Conservation (phyloP, 495 filamentous ascomycete species). For the Cladorrhinum samala region DNA sequence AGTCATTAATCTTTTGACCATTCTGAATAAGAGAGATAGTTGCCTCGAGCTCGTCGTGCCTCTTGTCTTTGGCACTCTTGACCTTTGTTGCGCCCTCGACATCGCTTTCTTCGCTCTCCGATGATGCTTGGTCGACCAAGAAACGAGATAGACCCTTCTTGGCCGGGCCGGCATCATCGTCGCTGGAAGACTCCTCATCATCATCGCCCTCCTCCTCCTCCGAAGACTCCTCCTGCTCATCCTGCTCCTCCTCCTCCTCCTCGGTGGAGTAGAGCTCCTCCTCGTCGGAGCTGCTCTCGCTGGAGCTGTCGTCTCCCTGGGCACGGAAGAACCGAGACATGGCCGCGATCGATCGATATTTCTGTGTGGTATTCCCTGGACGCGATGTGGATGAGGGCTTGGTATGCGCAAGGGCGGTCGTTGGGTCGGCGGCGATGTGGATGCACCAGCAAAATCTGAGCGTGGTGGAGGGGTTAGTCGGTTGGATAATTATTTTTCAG, state of each 20-base stretch:
- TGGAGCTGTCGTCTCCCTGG: conserved; percentile 74
- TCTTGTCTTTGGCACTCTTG: conserved; percentile 97
- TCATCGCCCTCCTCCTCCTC: conserved; percentile 46
- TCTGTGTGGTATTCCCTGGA: conserved; percentile 7
- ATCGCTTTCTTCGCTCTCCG: conserved; percentile 75
- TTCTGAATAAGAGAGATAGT: conserved; percentile 90
- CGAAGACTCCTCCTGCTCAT: conserved; percentile 44
- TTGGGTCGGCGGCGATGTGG: conserved; percentile 8
- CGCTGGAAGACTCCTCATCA: conserved; percentile 55
- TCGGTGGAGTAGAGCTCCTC: conserved; percentile 80
- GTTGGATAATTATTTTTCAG: conserved; percentile 29
- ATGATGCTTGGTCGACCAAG: conserved; percentile 63
- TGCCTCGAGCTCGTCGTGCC: conserved; percentile 84
- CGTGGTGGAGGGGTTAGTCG: conserved; percentile 16
- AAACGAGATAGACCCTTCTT: conserved; percentile 70
- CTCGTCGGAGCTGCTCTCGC: conserved; percentile 78
- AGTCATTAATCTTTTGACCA: conserved; percentile 94
- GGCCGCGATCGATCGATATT: conserved; percentile 25
- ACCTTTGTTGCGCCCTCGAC: conserved; percentile 76
- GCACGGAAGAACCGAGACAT: conserved; percentile 98
- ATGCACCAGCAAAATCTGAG: conserved; percentile 21
- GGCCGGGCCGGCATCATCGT: conserved; percentile 56
- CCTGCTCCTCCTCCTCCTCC: conserved; percentile 55
- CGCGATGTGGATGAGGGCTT: conserved; percentile 5
- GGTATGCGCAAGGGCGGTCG: conserved; percentile 14